phyloP scores from a whole-genome alignment of 2,329 filamentous ascomycete genomes.

The Aureobasidium sp. region DNA sequence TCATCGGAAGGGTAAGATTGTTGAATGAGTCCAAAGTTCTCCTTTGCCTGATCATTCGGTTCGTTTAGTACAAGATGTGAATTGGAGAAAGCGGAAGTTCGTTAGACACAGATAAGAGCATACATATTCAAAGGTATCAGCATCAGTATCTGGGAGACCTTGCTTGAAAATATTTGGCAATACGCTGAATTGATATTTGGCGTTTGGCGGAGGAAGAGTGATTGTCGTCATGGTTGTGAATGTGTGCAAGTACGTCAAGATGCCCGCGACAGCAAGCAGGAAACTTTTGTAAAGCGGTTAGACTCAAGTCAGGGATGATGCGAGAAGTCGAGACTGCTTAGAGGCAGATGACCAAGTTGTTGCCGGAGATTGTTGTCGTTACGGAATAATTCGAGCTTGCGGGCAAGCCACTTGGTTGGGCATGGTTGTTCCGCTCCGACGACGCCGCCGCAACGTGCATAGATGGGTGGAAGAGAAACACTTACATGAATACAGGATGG shows the following conservation, averaged over 20 bases:
- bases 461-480: too few relatives aligned
- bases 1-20: constrained; percentile 40
- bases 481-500: too few relatives aligned
- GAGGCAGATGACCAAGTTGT: neutral
- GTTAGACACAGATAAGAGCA: neutral
- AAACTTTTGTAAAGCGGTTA: neutral
- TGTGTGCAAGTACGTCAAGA: neutral
- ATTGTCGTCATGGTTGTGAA: constrained; percentile 4
- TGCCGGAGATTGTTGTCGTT: neutral
- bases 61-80: too few relatives aligned
- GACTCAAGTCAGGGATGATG: neutral
- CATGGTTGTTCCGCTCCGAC: too few relatives aligned
- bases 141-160: constrained; percentile 48
- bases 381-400: neutral
- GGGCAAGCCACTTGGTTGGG: neutral
- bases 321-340: neutral
- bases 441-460: too few relatives aligned
- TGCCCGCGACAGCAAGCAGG: neutral
- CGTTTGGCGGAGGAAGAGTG: constrained; percentile 14
- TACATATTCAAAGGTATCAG: constrained; percentile 56
- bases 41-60: constrained; percentile 22
- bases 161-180: constrained; percentile 52
- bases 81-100: neutral
- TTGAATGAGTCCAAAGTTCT: constrained; percentile 58
- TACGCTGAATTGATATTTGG: constrained; percentile 18